These are phyloP conservation scores for Penicillium sp. DNA, from an alignment of 2,329 filamentous ascomycete species.

Conservation along the genomic window DNA sequence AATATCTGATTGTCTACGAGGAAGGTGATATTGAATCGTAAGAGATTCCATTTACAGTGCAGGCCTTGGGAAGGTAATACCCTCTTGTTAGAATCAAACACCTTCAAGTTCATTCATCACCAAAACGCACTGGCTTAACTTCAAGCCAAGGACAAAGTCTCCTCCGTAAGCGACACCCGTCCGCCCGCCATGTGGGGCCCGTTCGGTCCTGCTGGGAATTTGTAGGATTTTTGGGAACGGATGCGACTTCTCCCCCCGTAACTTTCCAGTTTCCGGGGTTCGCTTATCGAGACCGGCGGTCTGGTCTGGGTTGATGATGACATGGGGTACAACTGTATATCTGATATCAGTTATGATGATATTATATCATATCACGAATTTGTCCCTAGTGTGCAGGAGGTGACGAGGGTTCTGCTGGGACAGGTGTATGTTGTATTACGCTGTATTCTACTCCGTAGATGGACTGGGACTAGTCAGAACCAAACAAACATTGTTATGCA, in stretches of 20 bases:
- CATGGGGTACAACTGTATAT: no score
- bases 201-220: slow-evolving; percentile 10
- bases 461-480: not conserved
- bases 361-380: not conserved
- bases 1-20: no score
- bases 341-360: no score
- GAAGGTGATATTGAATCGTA: no score
- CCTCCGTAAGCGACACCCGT: not conserved
- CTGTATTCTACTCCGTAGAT: not conserved
- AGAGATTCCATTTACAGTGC: no score
- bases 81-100: not conserved
- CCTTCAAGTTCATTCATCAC: no score
- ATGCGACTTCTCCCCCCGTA: slow-evolving; percentile 26
- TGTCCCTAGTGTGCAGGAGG: not conserved
- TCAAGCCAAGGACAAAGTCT: not conserved
- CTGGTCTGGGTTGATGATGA: slow-evolving; percentile 1
- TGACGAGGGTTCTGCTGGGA: not conserved
- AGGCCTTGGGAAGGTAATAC: not conserved
- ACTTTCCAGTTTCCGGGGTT: slow-evolving; percentile 29
- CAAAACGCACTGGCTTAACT: not conserved
- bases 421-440: not conserved
- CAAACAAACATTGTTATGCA: not conserved
- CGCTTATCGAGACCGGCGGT: slow-evolving; percentile 23
- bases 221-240: not conserved
- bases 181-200: slow-evolving; percentile 11